Conservation (phyloP, 2,329 filamentous ascomycete genomes). For the Blumeria graminis region DNA sequence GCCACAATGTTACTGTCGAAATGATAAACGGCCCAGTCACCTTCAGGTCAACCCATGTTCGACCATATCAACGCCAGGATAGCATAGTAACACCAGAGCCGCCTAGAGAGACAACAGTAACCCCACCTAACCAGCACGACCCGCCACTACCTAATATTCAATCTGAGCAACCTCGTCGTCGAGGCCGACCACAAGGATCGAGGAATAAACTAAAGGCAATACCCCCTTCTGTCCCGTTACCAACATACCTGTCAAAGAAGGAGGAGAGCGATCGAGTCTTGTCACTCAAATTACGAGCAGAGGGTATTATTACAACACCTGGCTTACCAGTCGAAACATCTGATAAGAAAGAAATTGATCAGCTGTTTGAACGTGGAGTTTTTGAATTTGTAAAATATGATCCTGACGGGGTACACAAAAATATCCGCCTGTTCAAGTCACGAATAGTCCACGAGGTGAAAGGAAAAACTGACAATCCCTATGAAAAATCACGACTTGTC, state of each 20-base stretch:
- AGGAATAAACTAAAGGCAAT: not conserved
- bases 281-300: too few species aligned
- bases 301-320: too few species aligned
- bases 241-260: not conserved
- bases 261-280: not conserved
- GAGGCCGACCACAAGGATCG: conserved; percentile 1
- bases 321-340: too few species aligned
- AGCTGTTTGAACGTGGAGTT: too few species aligned
- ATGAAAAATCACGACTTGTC: conserved; percentile 1
- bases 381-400: too few species aligned
- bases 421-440: not conserved
- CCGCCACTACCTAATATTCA: not conserved
- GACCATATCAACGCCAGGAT: too few species aligned
- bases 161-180: not conserved
- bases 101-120: not conserved
- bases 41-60: too few species aligned
- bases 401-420: too few species aligned
- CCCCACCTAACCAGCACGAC: not conserved
- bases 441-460: not conserved
- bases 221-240: not conserved
- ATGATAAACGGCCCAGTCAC: too few species aligned
- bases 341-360: too few species aligned
- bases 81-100: too few species aligned
- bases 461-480: not conserved
- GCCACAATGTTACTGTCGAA: too few species aligned